Evolutionary conservation across 1,284 basidiomycete species (phyloP).

Genomic region (Lentinula novae-zelandiae): DNA sequence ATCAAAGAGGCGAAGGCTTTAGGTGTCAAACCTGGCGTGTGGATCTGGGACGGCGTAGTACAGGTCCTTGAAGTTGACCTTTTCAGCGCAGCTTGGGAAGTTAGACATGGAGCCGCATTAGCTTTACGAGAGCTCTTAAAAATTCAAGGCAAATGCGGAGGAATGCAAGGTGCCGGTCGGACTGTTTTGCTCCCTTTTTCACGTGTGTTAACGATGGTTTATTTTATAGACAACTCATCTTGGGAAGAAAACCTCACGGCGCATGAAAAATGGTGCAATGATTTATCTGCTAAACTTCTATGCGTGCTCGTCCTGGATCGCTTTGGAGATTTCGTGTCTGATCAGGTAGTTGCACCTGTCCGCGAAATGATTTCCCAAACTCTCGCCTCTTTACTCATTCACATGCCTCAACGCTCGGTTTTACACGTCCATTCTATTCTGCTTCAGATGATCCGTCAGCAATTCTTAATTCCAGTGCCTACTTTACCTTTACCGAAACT

Average conservation of each 20-base stretch:
- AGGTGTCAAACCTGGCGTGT: conserved; percentile 69
- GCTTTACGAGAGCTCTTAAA: conserved; percentile 89
- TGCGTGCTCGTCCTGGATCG: conserved; percentile 94
- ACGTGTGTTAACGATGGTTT: not conserved
- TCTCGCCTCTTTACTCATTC: conserved; percentile 83
- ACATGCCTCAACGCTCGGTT: conserved; percentile 79
- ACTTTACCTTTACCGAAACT: conserved; percentile 28
- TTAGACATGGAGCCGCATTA: conserved; percentile 91
- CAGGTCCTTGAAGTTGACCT: conserved; percentile 84
- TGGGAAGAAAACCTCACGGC: conserved; percentile 56
- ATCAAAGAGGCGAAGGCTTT: conserved; percentile 71
- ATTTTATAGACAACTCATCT: conserved; percentile 41
- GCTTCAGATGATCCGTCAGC: conserved; percentile 92
- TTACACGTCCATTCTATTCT: conserved; percentile 81
- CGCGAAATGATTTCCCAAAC: conserved; percentile 96
- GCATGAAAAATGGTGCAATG: conserved; percentile 88
- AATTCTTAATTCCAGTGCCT: conserved; percentile 47
- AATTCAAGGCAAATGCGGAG: conserved; percentile 79
- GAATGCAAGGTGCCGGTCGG: conserved; percentile 60
- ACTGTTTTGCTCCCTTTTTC: not conserved
- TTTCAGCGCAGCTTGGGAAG: conserved; percentile 90
- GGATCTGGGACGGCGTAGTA: conserved; percentile 88
- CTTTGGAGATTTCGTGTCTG: conserved; percentile 97
- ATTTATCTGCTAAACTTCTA: conserved; percentile 83
- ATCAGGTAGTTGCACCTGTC: conserved; percentile 96